Base-by-base conservation (phyloP, 75 land plant genomes). In the Pinus taeda region DNA sequence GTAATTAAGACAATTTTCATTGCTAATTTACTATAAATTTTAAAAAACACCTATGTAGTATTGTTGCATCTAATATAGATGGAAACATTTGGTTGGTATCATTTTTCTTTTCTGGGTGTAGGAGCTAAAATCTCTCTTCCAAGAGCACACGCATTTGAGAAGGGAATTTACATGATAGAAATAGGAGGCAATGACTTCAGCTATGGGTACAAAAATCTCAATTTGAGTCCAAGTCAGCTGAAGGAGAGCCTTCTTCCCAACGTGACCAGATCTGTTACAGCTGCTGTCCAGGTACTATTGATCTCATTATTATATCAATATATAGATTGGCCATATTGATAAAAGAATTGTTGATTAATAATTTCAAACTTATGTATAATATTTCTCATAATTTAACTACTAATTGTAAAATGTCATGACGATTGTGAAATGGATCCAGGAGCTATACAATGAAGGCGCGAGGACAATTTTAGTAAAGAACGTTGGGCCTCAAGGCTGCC, bases 401-500 rank as follows among this genome's bases (percentile, higher is more conserved):
- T 39, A 87, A 59, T 73, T 88, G 36, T 81, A 87, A 6, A 79
- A 85, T 57, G 49, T 81, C 75, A 12, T 73, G 76, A 70, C 49
- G 56, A 13, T 4, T 59, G 79, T 1, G 24, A 26, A 0, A 15
- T 29, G 36, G 33, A 17, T 66, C 18, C 59, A 93, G 96, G 88
- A 79, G 18, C 33, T 91, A 18, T 84, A 93, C 49, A 81, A 55
- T 1, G 55, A 81, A 57, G 93, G 93, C 18, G 96, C 90, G 0
- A 63, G 88, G 3, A 83, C 87, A 53, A 87, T 93, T 74, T 39
- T 89, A 66, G 85, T 93, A 12, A 76, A 80, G 3, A 88, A 91
- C 57, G 83, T 93, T 3, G 93, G 90, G n/a, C 96, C 96, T 4
- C 75, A 89, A 20, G 96, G 96, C 0, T 93, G 96, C 75, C 89